These are phyloP conservation scores for Mrakia hoshinonis DNA, from an alignment of 768 basidiomycete genomes.

Conservation along the genomic window DNA sequence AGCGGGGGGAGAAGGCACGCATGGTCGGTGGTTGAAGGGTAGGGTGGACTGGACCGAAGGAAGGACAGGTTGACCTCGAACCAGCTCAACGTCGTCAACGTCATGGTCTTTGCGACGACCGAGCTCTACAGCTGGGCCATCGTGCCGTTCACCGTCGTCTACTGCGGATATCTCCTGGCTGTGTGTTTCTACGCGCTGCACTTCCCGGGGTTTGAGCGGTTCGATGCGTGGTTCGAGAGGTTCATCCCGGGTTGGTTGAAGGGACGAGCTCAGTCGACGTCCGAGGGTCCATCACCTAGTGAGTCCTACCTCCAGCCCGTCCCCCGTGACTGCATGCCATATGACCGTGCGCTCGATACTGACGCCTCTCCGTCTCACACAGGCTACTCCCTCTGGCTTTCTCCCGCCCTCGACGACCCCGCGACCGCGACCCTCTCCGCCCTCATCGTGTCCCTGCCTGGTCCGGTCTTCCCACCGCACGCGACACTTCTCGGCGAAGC, in stretches of 20 bases:
- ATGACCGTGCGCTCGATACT: not conserved
- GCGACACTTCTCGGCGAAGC: constrained; percentile 23
- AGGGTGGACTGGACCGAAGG: not conserved
- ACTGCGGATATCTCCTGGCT: not conserved
- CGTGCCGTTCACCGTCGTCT: not conserved
- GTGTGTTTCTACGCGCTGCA: not conserved
- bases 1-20: not conserved
- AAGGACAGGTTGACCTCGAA: not conserved
- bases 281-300: not conserved
- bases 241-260: not conserved
- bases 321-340: not conserved
- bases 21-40: not conserved
- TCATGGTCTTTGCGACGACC: not conserved
- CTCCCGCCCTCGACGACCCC: not conserved
- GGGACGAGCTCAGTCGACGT: not conserved
- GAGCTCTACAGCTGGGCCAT: too few species aligned
- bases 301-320: not conserved
- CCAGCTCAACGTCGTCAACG: not conserved
- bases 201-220: not conserved
- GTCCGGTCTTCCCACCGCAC: constrained; percentile 18
- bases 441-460: constrained; percentile 18
- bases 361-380: not conserved
- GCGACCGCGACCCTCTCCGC: not conserved
- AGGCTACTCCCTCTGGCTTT: constrained; percentile 28
- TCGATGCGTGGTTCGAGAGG: not conserved